Evolutionary conservation across 768 basidiomycete genomes (phyloP), one percentile per base, ranked within the genome.

Genomic region (Leccinellum luteum): DNA sequence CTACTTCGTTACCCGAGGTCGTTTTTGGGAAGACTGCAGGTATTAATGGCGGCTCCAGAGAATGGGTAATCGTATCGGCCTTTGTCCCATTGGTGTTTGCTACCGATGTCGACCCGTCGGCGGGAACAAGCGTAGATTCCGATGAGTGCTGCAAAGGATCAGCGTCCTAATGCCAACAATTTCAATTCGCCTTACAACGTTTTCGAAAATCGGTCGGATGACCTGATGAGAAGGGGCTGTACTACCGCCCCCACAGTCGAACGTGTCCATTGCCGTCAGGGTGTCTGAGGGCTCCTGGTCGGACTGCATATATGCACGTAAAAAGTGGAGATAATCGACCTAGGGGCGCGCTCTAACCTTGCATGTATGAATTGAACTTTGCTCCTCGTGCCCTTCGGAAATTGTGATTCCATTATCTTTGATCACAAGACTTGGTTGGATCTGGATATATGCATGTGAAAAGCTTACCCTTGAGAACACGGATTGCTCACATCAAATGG

Each of bases 281-380:
- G 30, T 54, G 45, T 56, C 50, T 14, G 51, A 45, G 44, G 15
- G 23, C 19, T 55, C 51, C 19, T 56, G 41, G 19, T 48, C 30
- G 13, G 38, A 31, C 58, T 58, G 62, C 28, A 61, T 69, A 63
- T 62, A 68, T 70, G 68, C 69, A 57, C 47, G 45, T 54, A 43
- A 65, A 52, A 8, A 44, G 54, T 8, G 51, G 52, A n/a, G 27
- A 15, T 14, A 43, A 21, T 32, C 3, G 13, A 7, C 23, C 15
- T 4, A 17, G 12, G 30, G 27, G 25, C 35, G 48, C 12, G 43
- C 21, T 13, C 41, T 19, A 3, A 69, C 65, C 57, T 57, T 45
- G 28, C 31, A 31, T n/a, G 48, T n/a, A 44, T 12, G 48, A 13
- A 45, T 44, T 34, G 32, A 3, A 45, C 2, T 7, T 31, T 49